Evolutionary conservation across 2,329 filamentous ascomycete genomes (phyloP).

Genomic region (Penicillium aurantiogriseum): DNA sequence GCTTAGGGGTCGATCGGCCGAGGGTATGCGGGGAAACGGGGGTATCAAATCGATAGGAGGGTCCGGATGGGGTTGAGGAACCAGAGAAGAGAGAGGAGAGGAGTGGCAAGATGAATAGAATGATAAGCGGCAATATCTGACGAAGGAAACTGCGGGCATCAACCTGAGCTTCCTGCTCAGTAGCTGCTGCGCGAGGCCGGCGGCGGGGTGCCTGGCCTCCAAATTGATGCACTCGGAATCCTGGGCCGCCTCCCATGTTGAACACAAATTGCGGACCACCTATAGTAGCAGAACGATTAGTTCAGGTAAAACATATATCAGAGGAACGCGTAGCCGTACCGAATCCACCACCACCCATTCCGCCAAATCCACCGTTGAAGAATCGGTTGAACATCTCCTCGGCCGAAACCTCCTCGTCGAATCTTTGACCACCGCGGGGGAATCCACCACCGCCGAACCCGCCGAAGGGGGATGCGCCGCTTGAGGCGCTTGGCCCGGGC

Average conservation of each 20-base stretch:
- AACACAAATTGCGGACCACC: constrained; percentile 86
- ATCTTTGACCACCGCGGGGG: constrained; percentile 53
- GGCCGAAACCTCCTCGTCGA: constrained; percentile 88
- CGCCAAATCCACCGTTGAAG: constrained; percentile 70
- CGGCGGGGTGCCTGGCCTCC: constrained; percentile 74
- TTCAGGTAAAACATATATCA: background rate
- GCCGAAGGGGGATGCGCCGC: constrained; percentile 43
- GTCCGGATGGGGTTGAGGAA: constrained; percentile 57
- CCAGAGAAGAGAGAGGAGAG: constrained; percentile 74
- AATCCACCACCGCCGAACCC: constrained; percentile 51
- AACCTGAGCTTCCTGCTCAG: constrained; percentile 51
- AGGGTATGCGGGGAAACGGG: constrained; percentile 70
- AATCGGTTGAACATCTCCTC: constrained; percentile 97
- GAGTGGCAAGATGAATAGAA: constrained; percentile 83
- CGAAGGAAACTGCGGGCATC: constrained; percentile 58
- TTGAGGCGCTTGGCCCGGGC: constrained; percentile 44
- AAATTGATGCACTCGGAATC: constrained; percentile 92
- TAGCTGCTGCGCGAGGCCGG: constrained; percentile 66
- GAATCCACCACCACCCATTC: constrained; percentile 58
- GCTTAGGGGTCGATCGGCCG: constrained; percentile 66
- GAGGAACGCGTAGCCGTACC: constrained; percentile 47
- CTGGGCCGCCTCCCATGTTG: constrained; percentile 87
- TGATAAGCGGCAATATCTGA: constrained; percentile 80
- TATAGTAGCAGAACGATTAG: constrained; percentile 19
- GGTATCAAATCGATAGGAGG: constrained; percentile 72